A percentile compares a stretch with the other conserved stretches of the same genome.
These are phyloP conservation scores for Amylocarpus encephaloides DNA, from an alignment of 2,329 filamentous ascomycete genomes.

Conservation along the genomic window DNA sequence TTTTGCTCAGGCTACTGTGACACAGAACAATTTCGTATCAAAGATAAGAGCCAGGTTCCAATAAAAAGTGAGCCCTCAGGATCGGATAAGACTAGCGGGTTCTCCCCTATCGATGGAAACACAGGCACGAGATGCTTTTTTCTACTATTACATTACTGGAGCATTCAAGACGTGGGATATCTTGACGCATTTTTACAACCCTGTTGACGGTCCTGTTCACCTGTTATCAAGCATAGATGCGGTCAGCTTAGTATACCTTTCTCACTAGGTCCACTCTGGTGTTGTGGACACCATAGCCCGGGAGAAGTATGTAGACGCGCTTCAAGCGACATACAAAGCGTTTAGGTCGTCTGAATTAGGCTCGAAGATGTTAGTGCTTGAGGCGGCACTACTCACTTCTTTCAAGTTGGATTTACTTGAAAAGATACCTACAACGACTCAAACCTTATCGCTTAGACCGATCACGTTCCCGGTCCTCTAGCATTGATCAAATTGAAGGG, in stretches of 20 bases:
- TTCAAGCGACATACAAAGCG: no score
- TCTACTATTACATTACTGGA: slow-evolving; percentile 12
- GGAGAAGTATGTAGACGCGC: no score
- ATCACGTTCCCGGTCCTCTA: no score
- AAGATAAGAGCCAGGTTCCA: slow-evolving; percentile 11
- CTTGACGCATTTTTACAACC: slow-evolving; percentile 5
- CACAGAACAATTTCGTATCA: slow-evolving; percentile 12
- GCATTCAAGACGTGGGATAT: slow-evolving; percentile 10
- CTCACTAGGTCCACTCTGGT: slow-evolving; percentile 6
- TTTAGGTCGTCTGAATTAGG: no score
- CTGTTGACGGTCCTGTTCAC: slow-evolving; percentile 2
- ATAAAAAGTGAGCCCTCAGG: no score
- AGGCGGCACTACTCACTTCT: slow-evolving; percentile 10
- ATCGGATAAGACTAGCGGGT: neutral
- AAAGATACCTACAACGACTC: neutral
- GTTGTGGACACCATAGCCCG: no score
- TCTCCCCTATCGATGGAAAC: slow-evolving; percentile 7
- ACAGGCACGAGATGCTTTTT: slow-evolving; percentile 16
- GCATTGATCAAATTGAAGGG: no score
- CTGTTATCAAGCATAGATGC: slow-evolving; percentile 13
- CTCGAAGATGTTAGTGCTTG: neutral
- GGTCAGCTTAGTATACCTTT: slow-evolving; percentile 17
- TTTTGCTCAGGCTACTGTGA: slow-evolving; percentile 17
- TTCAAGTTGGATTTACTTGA: slow-evolving; percentile 11
- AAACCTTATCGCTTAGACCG: no score